Percentiles rank a stretch among this genome's conserved stretches.
Conservation (phyloP, 1,284 basidiomycete species). For the Golubevia pallescens region DNA sequence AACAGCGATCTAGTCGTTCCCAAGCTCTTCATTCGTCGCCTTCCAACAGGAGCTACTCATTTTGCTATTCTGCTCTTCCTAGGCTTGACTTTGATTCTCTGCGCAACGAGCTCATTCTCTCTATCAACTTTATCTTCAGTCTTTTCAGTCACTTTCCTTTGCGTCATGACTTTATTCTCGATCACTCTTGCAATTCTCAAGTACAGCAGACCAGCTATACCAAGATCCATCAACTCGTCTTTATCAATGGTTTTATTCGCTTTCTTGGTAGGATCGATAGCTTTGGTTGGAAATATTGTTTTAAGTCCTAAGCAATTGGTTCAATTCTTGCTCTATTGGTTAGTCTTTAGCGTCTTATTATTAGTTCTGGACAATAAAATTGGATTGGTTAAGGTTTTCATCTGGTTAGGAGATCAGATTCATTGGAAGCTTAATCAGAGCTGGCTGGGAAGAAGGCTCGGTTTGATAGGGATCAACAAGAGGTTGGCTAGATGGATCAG, state of each 20-base stretch:
- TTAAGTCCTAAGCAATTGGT: conserved; percentile 30
- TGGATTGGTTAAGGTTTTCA: conserved; percentile 16
- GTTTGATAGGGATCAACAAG: conserved; percentile 8
- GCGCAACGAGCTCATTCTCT: conserved; percentile 27
- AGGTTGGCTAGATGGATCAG: conserved; percentile 32
- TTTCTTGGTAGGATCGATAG: conserved; percentile 21
- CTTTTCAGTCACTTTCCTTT: conserved; percentile 37
- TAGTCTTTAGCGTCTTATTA: conserved; percentile 19
- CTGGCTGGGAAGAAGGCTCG: neutral
- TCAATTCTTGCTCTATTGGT: conserved; percentile 24
- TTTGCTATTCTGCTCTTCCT: conserved; percentile 27
- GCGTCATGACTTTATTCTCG: conserved; percentile 36
- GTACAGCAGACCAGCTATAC: conserved; percentile 21
- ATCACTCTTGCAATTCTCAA: conserved; percentile 27
- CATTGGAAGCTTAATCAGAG: conserved; percentile 9
- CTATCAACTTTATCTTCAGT: conserved; percentile 29
- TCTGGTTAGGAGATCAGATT: conserved; percentile 32
- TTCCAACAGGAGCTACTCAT: conserved; percentile 27
- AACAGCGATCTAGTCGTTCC: conserved; percentile 25
- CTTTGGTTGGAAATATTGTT: conserved; percentile 34
- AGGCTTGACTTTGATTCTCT: conserved; percentile 24
- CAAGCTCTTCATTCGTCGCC: conserved; percentile 11
- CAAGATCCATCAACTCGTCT: conserved; percentile 13
- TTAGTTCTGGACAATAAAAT: conserved; percentile 19
- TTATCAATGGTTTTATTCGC: conserved; percentile 16